A percentile compares a stretch with the other conserved stretches of the same genome.
phyloP scores from a whole-genome alignment of 768 basidiomycete species.

The Amanita rimosa region DNA sequence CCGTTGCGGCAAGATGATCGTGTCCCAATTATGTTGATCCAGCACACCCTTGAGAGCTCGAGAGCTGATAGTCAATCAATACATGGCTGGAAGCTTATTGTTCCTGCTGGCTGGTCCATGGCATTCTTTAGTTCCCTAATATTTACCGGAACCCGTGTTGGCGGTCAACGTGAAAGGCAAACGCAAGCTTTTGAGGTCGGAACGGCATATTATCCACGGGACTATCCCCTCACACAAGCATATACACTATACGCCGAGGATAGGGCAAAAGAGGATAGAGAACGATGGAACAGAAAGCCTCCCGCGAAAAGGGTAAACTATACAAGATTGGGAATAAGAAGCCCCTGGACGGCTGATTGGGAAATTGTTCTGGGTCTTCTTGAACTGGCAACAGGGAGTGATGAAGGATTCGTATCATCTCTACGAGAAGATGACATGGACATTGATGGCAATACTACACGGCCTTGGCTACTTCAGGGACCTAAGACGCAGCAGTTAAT shows the following conservation, averaged over 20 bases:
- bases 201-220: conserved; percentile 64
- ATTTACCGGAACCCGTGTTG: conserved; percentile 76
- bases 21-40: conserved; percentile 75
- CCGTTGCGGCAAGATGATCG: conserved; percentile 70
- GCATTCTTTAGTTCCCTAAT: conserved; percentile 76
- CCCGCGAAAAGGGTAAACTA: conserved; percentile 80
- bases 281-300: conserved; percentile 69
- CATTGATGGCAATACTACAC: conserved; percentile 11
- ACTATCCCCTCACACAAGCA: conserved; percentile 53
- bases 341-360: conserved; percentile 78
- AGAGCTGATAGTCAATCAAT: conserved; percentile 29
- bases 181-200: conserved; percentile 81
- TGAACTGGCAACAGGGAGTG: conserved; percentile 3
- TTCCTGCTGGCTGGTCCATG: conserved; percentile 89
- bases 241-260: conserved; percentile 38
- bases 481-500: conserved; percentile 35
- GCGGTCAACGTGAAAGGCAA: conserved; percentile 73
- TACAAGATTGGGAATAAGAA: conserved; percentile 46
- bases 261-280: conserved; percentile 42
- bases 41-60: conserved; percentile 49
- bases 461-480: conserved; percentile 67
- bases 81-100: conserved; percentile 80
- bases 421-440: conserved; percentile 38
- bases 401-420: conserved; percentile 36
- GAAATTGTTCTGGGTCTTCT: conserved; percentile 46